Base-by-base conservation (phyloP, 192 early-diverging fungal species). In the Coemansia aciculifera region DNA sequence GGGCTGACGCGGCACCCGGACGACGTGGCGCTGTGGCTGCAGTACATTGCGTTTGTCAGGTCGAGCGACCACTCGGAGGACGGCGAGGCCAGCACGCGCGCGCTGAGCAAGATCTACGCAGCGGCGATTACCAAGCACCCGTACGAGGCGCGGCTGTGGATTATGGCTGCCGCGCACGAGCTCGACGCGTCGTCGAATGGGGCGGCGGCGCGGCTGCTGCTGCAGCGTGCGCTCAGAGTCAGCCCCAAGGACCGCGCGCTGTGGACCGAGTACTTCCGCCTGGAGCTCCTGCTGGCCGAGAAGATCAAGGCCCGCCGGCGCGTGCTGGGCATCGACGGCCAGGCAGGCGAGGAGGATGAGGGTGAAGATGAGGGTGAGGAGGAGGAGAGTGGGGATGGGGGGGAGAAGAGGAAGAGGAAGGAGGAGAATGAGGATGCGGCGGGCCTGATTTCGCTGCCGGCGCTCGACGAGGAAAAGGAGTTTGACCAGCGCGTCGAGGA, bases 221-320 rank as follows among this genome's bases (percentile, higher is more conserved):
- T 98, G 67, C 94, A 95, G 75, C 86, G 96, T 3, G 94, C 87
- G 1, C 68, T 99, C 52, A 88, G 96, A 19, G 74, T 98, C 24
- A 97, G 95, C 56, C 83, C 90, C 1, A 85, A 89, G 29, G 72
- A 82, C 64, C 75, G 84, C 64, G 78, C 75, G 63, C 84, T 99
- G 39, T 99, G 95, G 95, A 83, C 88, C 32, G 95, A 97, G 78
- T 99, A 97, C 75, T 96, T 97, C 68, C 88, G 90, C 38, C 86
- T 99, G 36, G 97, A 99, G 75, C 75, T 97, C 23, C 79, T 95
- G 24, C 95, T 92, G 69, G 84, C 93, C 24, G 92, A 93, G 61
- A 93, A 95, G 84, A 88, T 97, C 63, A 88, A 87, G 66, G 88
- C 89, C 11, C 85, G 97, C 51, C 77, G 94, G 56, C 81, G 88